These are phyloP conservation scores for Pisolithus sp. DNA, from an alignment of 768 basidiomycete genomes.

Conservation along the genomic window DNA sequence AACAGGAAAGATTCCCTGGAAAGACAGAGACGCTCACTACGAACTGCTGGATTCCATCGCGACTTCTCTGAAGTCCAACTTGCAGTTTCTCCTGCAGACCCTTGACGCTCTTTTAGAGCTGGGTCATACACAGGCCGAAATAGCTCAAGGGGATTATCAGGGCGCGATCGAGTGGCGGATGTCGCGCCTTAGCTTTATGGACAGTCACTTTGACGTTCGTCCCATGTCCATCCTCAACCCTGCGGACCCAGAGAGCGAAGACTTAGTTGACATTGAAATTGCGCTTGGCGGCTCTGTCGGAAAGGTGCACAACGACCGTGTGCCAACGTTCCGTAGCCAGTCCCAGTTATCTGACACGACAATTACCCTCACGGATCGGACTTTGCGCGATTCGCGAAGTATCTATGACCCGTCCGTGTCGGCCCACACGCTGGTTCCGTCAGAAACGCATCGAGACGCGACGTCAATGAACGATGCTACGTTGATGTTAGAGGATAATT, in stretches of 20 bases:
- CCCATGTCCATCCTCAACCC: slow-evolving; percentile 33
- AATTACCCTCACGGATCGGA: slow-evolving; percentile 25
- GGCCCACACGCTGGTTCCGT: slow-evolving; percentile 17
- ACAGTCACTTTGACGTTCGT: slow-evolving; percentile 42
- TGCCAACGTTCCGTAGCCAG: slow-evolving; percentile 26
- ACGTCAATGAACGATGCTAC: slow-evolving; percentile 14
- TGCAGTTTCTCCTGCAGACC: slow-evolving; percentile 48
- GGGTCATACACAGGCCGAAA: slow-evolving; percentile 66
- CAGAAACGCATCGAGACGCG: slow-evolving; percentile 16
- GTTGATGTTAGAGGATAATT: slow-evolving; percentile 18
- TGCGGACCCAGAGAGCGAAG: slow-evolving; percentile 38
- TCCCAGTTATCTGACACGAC: slow-evolving; percentile 31
- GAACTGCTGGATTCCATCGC: slow-evolving; percentile 47
- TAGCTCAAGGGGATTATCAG: slow-evolving; percentile 64
- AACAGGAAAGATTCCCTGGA: slow-evolving; percentile 1
- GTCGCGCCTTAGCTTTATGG: slow-evolving; percentile 61
- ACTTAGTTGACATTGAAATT: slow-evolving; percentile 52
- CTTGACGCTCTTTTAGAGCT: slow-evolving; percentile 56
- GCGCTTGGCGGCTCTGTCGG: slow-evolving; percentile 40
- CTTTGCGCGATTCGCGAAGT: slow-evolving; percentile 16
- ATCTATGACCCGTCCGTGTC: slow-evolving; percentile 20
- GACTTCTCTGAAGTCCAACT: slow-evolving; percentile 50
- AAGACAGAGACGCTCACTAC: slow-evolving; percentile 17
- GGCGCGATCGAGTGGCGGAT: slow-evolving; percentile 74
- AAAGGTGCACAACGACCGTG: slow-evolving; percentile 21